These are phyloP conservation scores for Fusarium sp. DNA, from an alignment of 2,329 filamentous ascomycete species.

Conservation along the genomic window DNA sequence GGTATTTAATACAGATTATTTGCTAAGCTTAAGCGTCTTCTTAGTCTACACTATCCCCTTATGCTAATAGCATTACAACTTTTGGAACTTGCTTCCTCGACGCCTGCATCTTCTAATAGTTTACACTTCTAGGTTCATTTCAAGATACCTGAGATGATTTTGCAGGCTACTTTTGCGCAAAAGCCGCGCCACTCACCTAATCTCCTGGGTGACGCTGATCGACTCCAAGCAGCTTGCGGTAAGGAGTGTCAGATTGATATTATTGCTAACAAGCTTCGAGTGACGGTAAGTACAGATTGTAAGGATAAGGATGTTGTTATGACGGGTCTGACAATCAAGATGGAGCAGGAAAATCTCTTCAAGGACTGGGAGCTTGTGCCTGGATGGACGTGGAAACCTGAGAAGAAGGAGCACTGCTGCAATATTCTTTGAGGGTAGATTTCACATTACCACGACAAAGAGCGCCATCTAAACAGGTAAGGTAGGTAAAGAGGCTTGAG, in stretches of 20 bases:
- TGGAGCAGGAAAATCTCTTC: neutral
- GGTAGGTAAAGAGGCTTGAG: neutral
- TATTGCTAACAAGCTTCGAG: neutral
- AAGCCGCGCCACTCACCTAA: neutral
- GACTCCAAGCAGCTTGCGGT: neutral
- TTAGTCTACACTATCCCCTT: fast-evolving
- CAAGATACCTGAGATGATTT: neutral
- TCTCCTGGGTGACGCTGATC: neutral
- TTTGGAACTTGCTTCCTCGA: neutral
- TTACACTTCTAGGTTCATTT: fast-evolving
- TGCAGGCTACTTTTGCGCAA: neutral
- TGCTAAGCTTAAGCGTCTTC: fast-evolving
- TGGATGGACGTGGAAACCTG: neutral
- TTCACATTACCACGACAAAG: fast-evolving
- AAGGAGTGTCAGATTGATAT: neutral
- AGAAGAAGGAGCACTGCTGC: neutral
- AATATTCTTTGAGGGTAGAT: neutral
- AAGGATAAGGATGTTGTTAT: neutral
- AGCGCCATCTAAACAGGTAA: no score
- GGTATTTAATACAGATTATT: neutral
- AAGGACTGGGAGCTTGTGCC: neutral
- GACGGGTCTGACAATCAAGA: neutral
- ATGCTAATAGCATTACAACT: neutral
- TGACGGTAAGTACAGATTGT: neutral
- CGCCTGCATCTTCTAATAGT: fast-evolving